These are phyloP conservation scores for Boletus barrowsii DNA, from an alignment of 768 basidiomycete species.

Conservation along the genomic window DNA sequence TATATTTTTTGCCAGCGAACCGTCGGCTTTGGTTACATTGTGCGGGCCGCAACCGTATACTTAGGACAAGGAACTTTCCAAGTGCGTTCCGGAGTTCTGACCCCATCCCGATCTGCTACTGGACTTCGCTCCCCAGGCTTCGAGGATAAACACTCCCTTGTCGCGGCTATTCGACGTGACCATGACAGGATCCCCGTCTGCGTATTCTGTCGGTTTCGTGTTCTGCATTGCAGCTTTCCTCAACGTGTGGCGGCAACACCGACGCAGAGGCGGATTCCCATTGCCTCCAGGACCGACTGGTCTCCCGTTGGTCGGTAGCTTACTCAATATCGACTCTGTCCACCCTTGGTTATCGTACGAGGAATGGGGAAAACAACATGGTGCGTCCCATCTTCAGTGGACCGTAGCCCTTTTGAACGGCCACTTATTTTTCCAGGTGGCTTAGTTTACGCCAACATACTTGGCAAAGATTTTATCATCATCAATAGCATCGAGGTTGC, in stretches of 20 bases:
- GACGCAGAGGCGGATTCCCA: conserved; percentile 19
- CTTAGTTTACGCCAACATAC: conserved; percentile 24
- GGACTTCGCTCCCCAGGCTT: not conserved
- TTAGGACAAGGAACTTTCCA: too few relatives aligned
- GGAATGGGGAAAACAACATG: conserved; percentile 33
- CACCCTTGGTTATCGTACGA: conserved; percentile 34
- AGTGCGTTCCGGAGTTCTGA: too few relatives aligned
- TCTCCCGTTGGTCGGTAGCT: conserved; percentile 33
- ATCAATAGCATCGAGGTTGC: conserved; percentile 23
- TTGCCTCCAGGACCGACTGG: conserved; percentile 53
- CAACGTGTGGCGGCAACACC: conserved; percentile 13
- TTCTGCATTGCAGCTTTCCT: conserved; percentile 5
- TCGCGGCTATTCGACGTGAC: not conserved
- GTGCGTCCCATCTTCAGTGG: conserved; percentile 8
- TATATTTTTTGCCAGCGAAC: not conserved
- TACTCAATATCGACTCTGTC: conserved; percentile 16
- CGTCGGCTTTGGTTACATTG: too few relatives aligned
- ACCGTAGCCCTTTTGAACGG: not conserved
- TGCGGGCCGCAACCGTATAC: too few relatives aligned
- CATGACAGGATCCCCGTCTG: not conserved
- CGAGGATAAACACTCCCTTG: not conserved
- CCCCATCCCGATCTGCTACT: not conserved
- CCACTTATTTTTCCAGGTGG: conserved; percentile 11
- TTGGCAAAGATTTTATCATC: conserved; percentile 29
- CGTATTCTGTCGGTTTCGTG: conserved; percentile 6